A percentile compares a stretch with the other conserved stretches of the same genome.
Conservation (phyloP, 176 grass and related monocot genomes). For the Rhynchospora pubera region DNA sequence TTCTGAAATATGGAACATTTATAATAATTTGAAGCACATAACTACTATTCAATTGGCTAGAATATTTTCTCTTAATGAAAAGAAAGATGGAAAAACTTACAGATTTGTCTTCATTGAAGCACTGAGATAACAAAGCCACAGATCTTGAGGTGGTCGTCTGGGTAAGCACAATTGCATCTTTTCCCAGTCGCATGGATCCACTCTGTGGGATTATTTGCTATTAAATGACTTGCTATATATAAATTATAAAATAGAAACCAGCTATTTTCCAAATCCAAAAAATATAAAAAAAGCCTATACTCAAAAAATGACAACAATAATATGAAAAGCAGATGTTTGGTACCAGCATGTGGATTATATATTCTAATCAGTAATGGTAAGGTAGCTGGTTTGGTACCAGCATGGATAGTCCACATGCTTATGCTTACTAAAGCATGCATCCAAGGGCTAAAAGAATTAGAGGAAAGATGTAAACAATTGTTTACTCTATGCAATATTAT, state of each 20-base stretch:
- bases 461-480: too few relatives aligned
- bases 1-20: constrained; percentile 38
- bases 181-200: constrained; percentile 89
- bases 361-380: too few relatives aligned
- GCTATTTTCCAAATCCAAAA: background rate
- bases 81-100: constrained; percentile 29
- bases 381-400: too few relatives aligned
- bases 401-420: too few relatives aligned
- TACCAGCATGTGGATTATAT: too few relatives aligned
- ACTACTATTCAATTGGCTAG: background rate
- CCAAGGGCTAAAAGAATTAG: too few relatives aligned
- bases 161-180: constrained; percentile 78
- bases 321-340: background rate
- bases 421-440: too few relatives aligned
- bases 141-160: constrained; percentile 72
- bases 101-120: constrained; percentile 65
- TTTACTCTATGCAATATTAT: too few relatives aligned
- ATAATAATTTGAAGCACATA: background rate
- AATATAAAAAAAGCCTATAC: background rate
- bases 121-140: constrained; percentile 74
- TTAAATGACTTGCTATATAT: constrained; percentile 5
- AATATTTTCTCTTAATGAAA: background rate
- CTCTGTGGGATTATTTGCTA: constrained; percentile 44
- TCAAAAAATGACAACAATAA: background rate
- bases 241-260: background rate